Evolutionary conservation across 805 yeast genomes (phyloP), one percentile per base, ranked within the genome.

Genomic region (Candida ipomoeae): DNA sequence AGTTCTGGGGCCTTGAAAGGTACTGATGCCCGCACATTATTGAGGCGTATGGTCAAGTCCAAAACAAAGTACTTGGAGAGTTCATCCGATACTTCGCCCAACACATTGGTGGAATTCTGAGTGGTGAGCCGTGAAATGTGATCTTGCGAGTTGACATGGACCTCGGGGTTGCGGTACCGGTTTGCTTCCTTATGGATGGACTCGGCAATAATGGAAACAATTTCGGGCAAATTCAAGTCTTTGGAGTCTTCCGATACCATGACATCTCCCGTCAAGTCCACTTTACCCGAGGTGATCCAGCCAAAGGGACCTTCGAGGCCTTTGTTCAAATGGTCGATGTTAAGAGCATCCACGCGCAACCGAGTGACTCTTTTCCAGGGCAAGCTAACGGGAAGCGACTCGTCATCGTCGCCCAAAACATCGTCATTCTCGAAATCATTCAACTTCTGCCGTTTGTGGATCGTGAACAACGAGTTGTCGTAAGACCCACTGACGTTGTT

Each of bases 301-400:
- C 98, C 97, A 67, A 94, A 89, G 11, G 98, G 96, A 0, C 99
- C 99, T 48, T 84, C 83, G 50, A 88, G 78, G 0, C 97, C 98
- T 1, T 88, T 81, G 63, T 94, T 94, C 51, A 94, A 69, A 67
- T 94, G 98, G 58, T 92, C 96, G 36, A 94, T 79, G 62, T 83
- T 84, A 49, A 94, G 78, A 29, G 89, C 83, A 63, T 94, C 98
- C 35, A 91, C 85, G 45, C 98, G 72, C 54, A 89, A 75, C 40
- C 97, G 75, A 1, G 92, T 89, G 11, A 87, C 80, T 50, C 84
- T 75, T 53, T 77, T 75, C 83, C 84, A 80, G 10, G 75, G 74
- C 21, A 44, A 36, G 32, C 23, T 35, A 6, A 14, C 20, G 15
- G 46, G 46, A 3, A 47, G 38, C 21, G 58, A 54, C 37, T 37